Conservation (phyloP, 441 rosid species). For the Arabidopsis lyrata region DNA sequence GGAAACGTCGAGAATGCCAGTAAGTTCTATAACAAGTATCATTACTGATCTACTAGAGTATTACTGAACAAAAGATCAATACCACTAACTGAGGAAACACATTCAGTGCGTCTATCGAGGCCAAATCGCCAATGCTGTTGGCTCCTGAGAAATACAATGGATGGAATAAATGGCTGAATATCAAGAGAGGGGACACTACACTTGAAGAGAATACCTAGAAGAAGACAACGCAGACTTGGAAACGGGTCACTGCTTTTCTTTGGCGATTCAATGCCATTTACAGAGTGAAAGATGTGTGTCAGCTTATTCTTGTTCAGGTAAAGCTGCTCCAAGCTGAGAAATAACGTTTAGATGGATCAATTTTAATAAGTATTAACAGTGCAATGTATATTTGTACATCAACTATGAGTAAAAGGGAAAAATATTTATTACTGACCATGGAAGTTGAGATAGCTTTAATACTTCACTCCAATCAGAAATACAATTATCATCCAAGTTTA, state of each 20-base stretch:
- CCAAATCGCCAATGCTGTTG: constrained; percentile 67
- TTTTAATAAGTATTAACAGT: not conserved
- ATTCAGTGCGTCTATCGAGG: constrained; percentile 73
- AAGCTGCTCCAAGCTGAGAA: constrained; percentile 85
- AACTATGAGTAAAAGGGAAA: constrained; percentile 26
- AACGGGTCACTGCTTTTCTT: constrained; percentile 55
- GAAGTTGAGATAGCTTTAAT: constrained; percentile 71
- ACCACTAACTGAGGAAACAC: constrained; percentile 78
- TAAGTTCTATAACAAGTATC: not conserved
- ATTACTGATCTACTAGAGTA: constrained; percentile 4
- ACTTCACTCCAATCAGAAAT: constrained; percentile 87
- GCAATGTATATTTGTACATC: not conserved
- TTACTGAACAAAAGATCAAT: constrained; percentile 43
- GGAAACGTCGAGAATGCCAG: constrained; percentile 6
- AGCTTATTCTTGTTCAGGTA: constrained; percentile 84
- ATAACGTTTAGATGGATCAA: constrained; percentile 22
- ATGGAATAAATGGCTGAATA: constrained; percentile 30
- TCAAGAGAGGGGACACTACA: constrained; percentile 8
- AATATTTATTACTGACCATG: constrained; percentile 60
- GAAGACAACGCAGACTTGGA: constrained; percentile 79
- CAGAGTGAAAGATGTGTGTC: constrained; percentile 62
- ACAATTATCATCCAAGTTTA: constrained; percentile 89
- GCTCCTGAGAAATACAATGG: constrained; percentile 57
- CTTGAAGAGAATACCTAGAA: constrained; percentile 65
- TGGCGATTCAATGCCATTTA: constrained; percentile 44